Evolutionary conservation across 441 rosid genomes (phyloP), one percentile per base, ranked within the genome.

Genomic region (Syzygium malaccense): DNA sequence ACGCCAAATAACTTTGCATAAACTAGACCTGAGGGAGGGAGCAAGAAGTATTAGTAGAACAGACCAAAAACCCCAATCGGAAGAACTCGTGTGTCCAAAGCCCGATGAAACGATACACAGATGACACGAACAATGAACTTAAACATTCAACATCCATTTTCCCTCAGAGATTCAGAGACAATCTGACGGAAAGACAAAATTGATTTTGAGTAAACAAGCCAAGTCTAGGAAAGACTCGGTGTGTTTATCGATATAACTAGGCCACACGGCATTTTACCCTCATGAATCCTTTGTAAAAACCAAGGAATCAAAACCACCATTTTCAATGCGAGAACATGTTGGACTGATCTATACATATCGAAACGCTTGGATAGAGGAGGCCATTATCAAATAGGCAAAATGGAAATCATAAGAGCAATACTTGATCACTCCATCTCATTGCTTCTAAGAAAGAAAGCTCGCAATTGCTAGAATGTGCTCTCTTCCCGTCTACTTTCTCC

Each of bases 1-100:
- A 86, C 30, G 45, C 97, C 97, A 54, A 25, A 53, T 87, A 98
- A 86, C 64, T 85, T 98, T 88, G 93, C 98, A 90, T 95, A 95
- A n/a, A 88, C 88, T 58, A 58, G 66, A 60, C 91, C 99, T 95
- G 91, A 90, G 23, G 90, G 60, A 30, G 32, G 13, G 51, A 32
- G 56, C 14, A 0, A 28, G 14, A 32, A 18, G n/a, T 41, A 23
- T 75, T 23, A 75, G 51, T 41, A 75, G 51, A 41, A 41, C 1
- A 5, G 25, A 75, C 53, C 55, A 87, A 23, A 19, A 85, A 55
- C 25, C 48, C 37, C 66, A 85, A 60, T 51, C 28, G 13, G 88
- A 71, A 54, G 66, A 33, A 87, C 26, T 30, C 20, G 5, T 4
- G 33, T 45, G 11, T 48, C 83, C 48, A 23, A 18, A 32, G 48